These are phyloP conservation scores for Cucumis cinereus DNA, from an alignment of 306 rosid species.

Conservation along the genomic window DNA sequence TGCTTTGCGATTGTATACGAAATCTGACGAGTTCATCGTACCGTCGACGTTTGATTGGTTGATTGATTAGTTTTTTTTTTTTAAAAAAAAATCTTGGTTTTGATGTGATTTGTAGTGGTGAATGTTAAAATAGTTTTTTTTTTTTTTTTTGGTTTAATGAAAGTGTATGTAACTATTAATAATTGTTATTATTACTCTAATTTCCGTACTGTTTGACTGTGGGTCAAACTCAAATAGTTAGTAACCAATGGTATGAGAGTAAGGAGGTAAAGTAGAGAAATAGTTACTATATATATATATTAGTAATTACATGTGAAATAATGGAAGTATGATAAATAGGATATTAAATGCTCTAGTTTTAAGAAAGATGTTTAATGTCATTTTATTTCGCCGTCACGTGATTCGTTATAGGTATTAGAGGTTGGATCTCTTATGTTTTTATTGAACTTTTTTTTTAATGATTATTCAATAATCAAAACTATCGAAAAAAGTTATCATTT, in stretches of 20 bases:
- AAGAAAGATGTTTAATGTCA: not conserved
- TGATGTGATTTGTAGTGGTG: conserved; percentile 10
- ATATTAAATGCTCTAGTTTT: not conserved
- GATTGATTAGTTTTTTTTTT: not conserved
- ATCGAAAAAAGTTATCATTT: too few relatives aligned
- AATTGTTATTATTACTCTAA: not conserved
- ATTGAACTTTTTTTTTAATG: too few relatives aligned
- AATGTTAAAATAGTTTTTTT: not conserved
- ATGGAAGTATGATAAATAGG: not conserved
- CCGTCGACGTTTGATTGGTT: not conserved
- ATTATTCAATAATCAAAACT: too few relatives aligned
- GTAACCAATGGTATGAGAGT: not conserved
- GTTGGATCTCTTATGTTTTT: too few relatives aligned
- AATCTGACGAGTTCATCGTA: conserved; percentile 17
- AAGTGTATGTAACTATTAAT: not conserved
- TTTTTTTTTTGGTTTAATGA: not conserved
- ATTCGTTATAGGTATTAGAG: too few relatives aligned
- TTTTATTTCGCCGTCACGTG: too few relatives aligned
- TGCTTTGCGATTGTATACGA: conserved; percentile 89
- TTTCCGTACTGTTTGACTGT: conserved; percentile 1
- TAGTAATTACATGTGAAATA: not conserved
- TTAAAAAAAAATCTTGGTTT: not conserved
- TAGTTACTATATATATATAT: not conserved
- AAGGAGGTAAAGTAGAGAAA: not conserved
- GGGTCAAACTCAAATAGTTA: not conserved